Percentiles rank a stretch among this genome's conserved stretches.
phyloP scores from a whole-genome alignment of 352 stramenopile species.

The Elongisporangium prolatum region DNA sequence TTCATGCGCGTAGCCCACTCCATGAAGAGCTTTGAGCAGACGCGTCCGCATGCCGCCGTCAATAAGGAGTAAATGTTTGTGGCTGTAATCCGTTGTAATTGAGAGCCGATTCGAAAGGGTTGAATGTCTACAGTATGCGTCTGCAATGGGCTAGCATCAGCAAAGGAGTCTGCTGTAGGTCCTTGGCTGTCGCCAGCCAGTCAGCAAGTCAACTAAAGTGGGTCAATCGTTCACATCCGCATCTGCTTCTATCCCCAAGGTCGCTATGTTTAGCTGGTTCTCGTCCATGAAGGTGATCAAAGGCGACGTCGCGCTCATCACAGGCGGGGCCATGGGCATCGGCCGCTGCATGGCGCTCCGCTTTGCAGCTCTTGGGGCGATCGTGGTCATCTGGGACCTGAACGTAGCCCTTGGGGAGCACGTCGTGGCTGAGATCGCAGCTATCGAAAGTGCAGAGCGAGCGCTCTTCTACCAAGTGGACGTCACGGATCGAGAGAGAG shows the following conservation, averaged over 20 bases:
- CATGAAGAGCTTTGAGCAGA: slow-evolving; percentile 52
- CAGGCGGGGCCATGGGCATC: slow-evolving; percentile 26
- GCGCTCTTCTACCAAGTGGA: slow-evolving; percentile 28
- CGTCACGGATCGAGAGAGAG: slow-evolving; percentile 24
- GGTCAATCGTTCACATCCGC: background rate
- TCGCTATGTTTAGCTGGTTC: background rate
- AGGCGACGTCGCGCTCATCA: slow-evolving; percentile 23
- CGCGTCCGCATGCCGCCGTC: slow-evolving; percentile 25
- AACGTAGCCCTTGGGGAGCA: slow-evolving; percentile 20
- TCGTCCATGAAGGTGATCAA: slow-evolving; percentile 2
- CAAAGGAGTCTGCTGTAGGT: background rate
- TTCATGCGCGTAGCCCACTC: slow-evolving; percentile 30
- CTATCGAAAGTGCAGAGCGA: slow-evolving; percentile 5
- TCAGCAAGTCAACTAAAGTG: too few species aligned
- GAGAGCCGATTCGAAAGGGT: background rate
- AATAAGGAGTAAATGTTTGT: slow-evolving; percentile 21
- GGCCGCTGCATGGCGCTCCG: slow-evolving; percentile 30
- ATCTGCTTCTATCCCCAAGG: background rate
- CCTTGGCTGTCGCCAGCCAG: background rate
- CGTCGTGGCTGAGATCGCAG: slow-evolving; percentile 28
- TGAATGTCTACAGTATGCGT: background rate
- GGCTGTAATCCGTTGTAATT: background rate
- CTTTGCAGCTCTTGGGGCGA: slow-evolving; percentile 30
- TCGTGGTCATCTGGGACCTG: slow-evolving; percentile 37
- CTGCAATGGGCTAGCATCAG: background rate